phyloP scores from a whole-genome alignment of 495 filamentous ascomycete species.

The Penicillium dipodomyicola region DNA sequence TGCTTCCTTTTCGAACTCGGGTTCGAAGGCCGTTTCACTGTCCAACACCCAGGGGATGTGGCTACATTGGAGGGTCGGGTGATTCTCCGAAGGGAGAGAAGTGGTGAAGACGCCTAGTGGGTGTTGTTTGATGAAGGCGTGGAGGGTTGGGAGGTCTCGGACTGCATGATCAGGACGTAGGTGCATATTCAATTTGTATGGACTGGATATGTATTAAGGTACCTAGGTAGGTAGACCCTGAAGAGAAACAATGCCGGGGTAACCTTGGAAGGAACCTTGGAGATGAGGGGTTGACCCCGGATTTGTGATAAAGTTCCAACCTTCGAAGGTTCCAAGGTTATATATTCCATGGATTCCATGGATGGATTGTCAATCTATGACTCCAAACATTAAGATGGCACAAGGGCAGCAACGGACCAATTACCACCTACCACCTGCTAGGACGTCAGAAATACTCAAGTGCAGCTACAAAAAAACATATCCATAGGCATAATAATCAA shows the following conservation, averaged over 20 bases:
- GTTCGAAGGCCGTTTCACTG: conserved; percentile 1
- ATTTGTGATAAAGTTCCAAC: conserved; percentile 2
- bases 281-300: conserved; percentile 8
- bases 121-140: conserved; percentile 45
- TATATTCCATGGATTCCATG: not conserved
- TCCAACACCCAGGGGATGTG: conserved; percentile 54
- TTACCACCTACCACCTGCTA: too few species aligned
- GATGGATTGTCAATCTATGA: too few species aligned
- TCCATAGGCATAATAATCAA: not conserved
- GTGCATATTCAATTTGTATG: conserved; percentile 37
- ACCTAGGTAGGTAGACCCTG: not conserved
- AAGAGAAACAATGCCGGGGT: not conserved
- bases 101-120: conserved; percentile 52
- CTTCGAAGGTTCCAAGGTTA: not conserved
- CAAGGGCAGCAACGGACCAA: not conserved
- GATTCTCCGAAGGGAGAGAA: conserved; percentile 38
- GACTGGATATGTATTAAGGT: not conserved
- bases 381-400: too few species aligned
- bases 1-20: not conserved
- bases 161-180: conserved; percentile 48
- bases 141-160: conserved; percentile 34
- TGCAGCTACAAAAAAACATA: not conserved
- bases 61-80: conserved; percentile 45
- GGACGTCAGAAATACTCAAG: too few species aligned
- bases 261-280: not conserved